phyloP scores from a whole-genome alignment of 495 filamentous ascomycete species.

The Astrothelium subdiscretum region DNA sequence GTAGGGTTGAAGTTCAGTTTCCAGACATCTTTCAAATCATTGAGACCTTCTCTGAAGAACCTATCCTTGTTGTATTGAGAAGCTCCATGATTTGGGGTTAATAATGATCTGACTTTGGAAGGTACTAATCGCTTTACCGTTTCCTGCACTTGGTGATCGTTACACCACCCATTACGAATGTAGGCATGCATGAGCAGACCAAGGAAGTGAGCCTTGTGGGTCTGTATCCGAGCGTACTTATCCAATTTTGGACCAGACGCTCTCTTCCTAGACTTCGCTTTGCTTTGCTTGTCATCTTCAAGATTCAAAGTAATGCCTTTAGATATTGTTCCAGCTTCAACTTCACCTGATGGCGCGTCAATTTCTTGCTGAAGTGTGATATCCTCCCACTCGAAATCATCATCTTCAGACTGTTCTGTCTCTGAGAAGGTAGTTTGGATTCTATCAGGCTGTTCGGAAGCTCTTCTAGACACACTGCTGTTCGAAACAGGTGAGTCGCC shows the following conservation, averaged over 20 bases:
- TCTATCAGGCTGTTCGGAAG: neutral
- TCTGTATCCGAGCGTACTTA: constrained; percentile 55
- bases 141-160: constrained; percentile 48
- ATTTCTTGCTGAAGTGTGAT: constrained; percentile 39
- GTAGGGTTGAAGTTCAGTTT: constrained; percentile 54
- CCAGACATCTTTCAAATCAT: constrained; percentile 56
- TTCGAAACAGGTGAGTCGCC: neutral
- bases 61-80: constrained; percentile 60
- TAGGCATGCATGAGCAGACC: constrained; percentile 68
- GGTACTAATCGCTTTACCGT: constrained; percentile 49
- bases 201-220: constrained; percentile 78
- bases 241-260: constrained; percentile 53
- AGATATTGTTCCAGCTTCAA: constrained; percentile 39
- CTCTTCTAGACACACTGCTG: neutral
- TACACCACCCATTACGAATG: constrained; percentile 79
- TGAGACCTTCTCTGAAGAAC: constrained; percentile 67
- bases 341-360: constrained; percentile 21
- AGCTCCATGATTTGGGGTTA: constrained; percentile 51
- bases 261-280: constrained; percentile 35
- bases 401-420: constrained; percentile 30
- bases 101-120: constrained; percentile 44
- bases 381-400: constrained; percentile 63
- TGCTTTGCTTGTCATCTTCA: constrained; percentile 25
- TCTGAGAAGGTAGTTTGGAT: neutral
- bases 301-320: constrained; percentile 32